Base-by-base conservation (phyloP, 768 basidiomycete genomes). In the Rhodosporidiobolus sp. region DNA sequence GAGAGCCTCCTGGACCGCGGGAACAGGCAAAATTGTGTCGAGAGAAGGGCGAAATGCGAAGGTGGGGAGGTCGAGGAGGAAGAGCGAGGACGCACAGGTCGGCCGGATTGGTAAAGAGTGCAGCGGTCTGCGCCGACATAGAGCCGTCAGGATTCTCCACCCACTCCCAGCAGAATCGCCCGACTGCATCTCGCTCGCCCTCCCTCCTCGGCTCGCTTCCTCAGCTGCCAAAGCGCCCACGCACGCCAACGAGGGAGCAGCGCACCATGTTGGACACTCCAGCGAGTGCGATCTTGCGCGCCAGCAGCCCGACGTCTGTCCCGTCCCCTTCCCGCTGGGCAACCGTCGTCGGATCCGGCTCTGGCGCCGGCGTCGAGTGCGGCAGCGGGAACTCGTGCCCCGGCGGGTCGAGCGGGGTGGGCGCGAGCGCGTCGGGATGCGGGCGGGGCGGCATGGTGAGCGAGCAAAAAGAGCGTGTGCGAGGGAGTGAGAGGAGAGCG, bases 231-330 rank as follows among this genome's bases (percentile, higher is more conserved):
- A 26, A 14, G 4, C 19, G 17, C 20, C 30, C 22, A 7, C 57
- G 32, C 14, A 48, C 32, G 38, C n/a, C 19, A 22, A 24, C 4
- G n/a, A 9, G 38, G 2, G 11, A 2, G n/a, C 4, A 6, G 43
- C 69, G 43, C 38, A 75, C 70, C 67, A 69, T 69, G 50, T 75
- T 75, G 28, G 43, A 45, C n/a, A 61, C 32, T 0, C 74, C 74
- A 0, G 70, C 74, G 12, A 75, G 54, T 1, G 26, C 67, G 10
- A 75, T 57, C 53, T 75, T 75, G 8, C 65, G 43, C 32, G 26
- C 30, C 4, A 72, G 35, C 34, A 69, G 17, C 24, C 67, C 22
- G 14, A 67, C 20, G 62, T 67, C 57, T 34, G 38, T 43, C 14
- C 38, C 38, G 14, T 43, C 38, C 38, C 38, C 38, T 7, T 7